Conservation (phyloP, 2,329 filamentous ascomycete species). For the Colletotrichum sp. region DNA sequence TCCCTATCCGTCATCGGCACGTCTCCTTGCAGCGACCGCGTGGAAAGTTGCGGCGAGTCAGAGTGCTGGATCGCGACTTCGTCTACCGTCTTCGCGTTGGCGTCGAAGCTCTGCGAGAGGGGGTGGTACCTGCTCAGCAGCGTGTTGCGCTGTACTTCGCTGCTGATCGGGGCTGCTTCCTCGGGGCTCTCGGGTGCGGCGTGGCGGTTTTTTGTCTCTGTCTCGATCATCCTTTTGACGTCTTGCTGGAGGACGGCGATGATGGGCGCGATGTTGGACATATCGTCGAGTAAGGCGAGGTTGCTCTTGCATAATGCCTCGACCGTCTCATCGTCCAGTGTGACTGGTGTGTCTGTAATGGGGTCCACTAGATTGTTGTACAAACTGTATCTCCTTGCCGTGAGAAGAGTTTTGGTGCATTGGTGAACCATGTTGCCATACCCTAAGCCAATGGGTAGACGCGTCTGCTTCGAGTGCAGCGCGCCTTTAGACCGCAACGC, state of each 20-base stretch:
- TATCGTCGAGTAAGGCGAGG: background rate
- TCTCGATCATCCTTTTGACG: background rate
- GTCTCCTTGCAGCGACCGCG: background rate
- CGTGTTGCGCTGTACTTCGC: background rate
- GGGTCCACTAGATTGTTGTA: background rate
- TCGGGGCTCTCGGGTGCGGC: background rate
- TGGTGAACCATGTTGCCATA: slow-evolving; percentile 5
- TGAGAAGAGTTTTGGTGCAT: slow-evolving; percentile 9
- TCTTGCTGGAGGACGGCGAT: slow-evolving; percentile 7
- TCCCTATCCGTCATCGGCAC: background rate
- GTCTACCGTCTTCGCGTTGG: background rate
- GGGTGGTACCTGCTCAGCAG: slow-evolving; percentile 8
- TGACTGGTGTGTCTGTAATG: background rate
- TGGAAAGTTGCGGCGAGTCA: background rate
- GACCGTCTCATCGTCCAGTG: background rate
- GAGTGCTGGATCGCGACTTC: slow-evolving; percentile 5
- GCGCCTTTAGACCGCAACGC: background rate
- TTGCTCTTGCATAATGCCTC: background rate
- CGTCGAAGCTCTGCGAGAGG: slow-evolving; percentile 3
- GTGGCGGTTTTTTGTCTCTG: background rate
- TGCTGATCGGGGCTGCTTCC: background rate
- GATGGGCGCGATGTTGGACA: slow-evolving; percentile 3
- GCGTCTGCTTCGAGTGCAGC: slow-evolving; percentile 3
- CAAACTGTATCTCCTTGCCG: background rate
- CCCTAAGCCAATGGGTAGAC: background rate